Evolutionary conservation across 306 rosid genomes (phyloP).

Genomic region (Rosa rugosa): DNA sequence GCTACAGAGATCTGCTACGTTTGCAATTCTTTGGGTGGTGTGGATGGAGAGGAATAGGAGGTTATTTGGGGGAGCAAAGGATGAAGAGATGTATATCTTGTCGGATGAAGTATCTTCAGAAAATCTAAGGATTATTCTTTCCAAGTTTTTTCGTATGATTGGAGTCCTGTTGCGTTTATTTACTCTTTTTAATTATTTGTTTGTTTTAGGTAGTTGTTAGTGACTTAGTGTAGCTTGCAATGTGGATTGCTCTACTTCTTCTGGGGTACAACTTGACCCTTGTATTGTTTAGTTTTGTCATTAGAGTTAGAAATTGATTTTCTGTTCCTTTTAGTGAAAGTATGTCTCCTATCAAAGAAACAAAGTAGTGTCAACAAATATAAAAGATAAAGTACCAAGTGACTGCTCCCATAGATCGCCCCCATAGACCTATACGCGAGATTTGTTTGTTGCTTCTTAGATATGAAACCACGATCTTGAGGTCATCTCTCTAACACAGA

Average conservation of each 20-base stretch:
- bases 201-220: not conserved
- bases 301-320: not conserved
- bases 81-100: not conserved
- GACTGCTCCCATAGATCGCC: constrained; percentile 98
- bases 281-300: not conserved
- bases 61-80: not conserved
- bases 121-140: not conserved
- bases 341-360: not conserved
- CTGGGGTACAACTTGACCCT: not conserved
- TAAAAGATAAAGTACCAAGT: constrained; percentile 61
- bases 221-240: not conserved
- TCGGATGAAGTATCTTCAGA: not conserved
- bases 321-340: not conserved
- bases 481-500: constrained; percentile 78
- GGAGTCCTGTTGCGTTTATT: not conserved
- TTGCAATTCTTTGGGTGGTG: not conserved
- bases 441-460: constrained; percentile 78
- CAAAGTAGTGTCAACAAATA: constrained; percentile 1
- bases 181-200: not conserved
- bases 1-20: not conserved
- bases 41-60: not conserved
- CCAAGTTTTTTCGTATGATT: not conserved
- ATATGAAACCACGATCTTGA: constrained; percentile 76
- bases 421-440: constrained; percentile 92
- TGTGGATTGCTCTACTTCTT: not conserved